These are phyloP conservation scores for Thielaviopsis musarum DNA, from an alignment of 2,329 filamentous ascomycete genomes.

Conservation along the genomic window DNA sequence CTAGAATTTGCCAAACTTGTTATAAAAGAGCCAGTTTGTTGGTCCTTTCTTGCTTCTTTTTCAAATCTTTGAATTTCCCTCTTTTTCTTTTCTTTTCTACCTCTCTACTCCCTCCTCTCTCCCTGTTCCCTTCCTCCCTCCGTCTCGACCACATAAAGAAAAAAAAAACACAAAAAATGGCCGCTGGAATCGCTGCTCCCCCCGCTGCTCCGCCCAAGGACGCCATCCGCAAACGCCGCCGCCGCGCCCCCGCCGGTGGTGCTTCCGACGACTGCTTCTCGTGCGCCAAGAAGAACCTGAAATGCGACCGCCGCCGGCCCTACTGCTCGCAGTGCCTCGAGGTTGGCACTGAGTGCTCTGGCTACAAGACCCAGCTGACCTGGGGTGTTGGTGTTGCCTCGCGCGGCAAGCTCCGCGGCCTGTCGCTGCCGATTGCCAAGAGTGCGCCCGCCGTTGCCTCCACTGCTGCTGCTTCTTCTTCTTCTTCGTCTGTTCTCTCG, in stretches of 20 bases:
- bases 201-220: conserved; percentile 28
- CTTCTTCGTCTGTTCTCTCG: conserved; percentile 15
- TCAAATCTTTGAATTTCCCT: neutral
- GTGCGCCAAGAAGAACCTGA: conserved; percentile 65
- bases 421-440: conserved; percentile 57
- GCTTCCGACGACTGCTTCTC: conserved; percentile 92
- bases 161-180: conserved; percentile 1
- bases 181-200: conserved; percentile 30
- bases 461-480: neutral
- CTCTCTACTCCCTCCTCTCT: neutral
- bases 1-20: no score
- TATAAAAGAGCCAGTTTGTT: neutral
- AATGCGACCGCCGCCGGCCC: conserved; percentile 80
- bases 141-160: neutral
- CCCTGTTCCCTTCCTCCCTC: neutral
- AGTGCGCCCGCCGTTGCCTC: conserved; percentile 27
- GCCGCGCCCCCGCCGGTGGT: conserved; percentile 75
- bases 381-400: conserved; percentile 95
- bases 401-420: conserved; percentile 79
- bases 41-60: neutral
- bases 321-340: conserved; percentile 94
- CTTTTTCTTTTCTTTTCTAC: neutral
- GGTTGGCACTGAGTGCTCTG: conserved; percentile 79
- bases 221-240: conserved; percentile 47
- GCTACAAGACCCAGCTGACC: conserved; percentile 91